Conservation (phyloP, 129 eudicot genomes). For the Gnaphalium uliginosum region DNA sequence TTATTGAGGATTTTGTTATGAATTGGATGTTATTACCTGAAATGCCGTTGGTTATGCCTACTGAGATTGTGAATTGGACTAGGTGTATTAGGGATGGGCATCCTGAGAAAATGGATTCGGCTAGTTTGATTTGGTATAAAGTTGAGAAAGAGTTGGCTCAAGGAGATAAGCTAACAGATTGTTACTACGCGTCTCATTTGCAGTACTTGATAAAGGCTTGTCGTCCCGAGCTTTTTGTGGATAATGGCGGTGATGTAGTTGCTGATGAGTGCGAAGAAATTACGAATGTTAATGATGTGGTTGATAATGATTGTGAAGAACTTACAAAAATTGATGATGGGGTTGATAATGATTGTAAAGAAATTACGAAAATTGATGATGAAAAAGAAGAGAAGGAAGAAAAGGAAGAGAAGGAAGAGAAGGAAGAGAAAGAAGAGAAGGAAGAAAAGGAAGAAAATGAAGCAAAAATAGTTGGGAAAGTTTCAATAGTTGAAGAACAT, state of each 20-base stretch:
- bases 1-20: constrained; percentile 58
- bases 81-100: constrained; percentile 66
- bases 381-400: background rate
- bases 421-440: background rate
- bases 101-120: constrained; percentile 79
- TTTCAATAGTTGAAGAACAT: constrained; percentile 26
- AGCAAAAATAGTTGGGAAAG: constrained; percentile 2
- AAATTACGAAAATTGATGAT: background rate
- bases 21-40: constrained; percentile 79
- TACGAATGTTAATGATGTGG: background rate
- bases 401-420: background rate
- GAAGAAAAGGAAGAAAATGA: background rate
- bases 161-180: constrained; percentile 48
- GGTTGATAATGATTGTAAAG: background rate
- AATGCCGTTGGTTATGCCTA: constrained; percentile 54
- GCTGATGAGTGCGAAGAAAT: constrained; percentile 37
- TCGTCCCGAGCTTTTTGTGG: constrained; percentile 34
- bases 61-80: constrained; percentile 53
- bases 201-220: constrained; percentile 65
- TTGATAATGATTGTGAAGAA: background rate
- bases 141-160: constrained; percentile 77
- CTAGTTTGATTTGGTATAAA: constrained; percentile 77
- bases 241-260: constrained; percentile 27
- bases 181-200: constrained; percentile 87
- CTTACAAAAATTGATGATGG: background rate